Evolutionary conservation across 2,329 filamentous ascomycete species (phyloP).

Genomic region (Xylaria polymorpha): DNA sequence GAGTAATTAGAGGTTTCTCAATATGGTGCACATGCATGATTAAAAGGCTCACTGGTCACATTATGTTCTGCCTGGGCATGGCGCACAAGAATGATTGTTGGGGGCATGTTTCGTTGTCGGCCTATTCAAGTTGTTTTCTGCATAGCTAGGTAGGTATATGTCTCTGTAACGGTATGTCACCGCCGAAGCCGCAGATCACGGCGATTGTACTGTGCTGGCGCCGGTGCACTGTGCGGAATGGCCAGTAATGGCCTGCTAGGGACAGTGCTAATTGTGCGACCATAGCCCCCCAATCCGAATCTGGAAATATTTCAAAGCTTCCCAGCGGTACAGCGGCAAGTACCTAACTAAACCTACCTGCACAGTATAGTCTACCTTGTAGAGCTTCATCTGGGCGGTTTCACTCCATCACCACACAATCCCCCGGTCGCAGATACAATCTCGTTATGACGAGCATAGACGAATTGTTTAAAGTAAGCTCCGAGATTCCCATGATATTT

Average conservation of each 20-base stretch:
- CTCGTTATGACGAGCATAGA: slow-evolving; percentile 66
- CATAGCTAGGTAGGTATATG: neutral
- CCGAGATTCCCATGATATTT: neutral
- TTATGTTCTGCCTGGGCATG: slow-evolving; percentile 82
- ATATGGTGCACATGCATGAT: neutral
- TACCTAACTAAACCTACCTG: neutral
- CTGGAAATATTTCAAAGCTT: neutral
- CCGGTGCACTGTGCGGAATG: slow-evolving; percentile 5
- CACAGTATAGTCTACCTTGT: neutral
- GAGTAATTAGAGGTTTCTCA: slow-evolving; percentile 8
- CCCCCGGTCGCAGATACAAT: neutral
- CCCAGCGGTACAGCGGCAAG: neutral
- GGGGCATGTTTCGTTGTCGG: slow-evolving; percentile 56
- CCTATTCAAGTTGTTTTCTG: neutral
- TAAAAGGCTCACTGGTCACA: slow-evolving; percentile 58
- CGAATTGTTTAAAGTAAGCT: slow-evolving; percentile 66
- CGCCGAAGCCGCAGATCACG: neutral
- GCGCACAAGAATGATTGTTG: slow-evolving; percentile 81
- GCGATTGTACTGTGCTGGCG: neutral
- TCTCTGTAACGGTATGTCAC: neutral
- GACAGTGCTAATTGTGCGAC: slow-evolving; percentile 16
- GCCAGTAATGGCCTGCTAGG: neutral
- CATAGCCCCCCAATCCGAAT: neutral
- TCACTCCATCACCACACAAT: neutral
- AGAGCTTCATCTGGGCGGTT: neutral